Percentiles rank a stretch among this genome's conserved stretches.
These are phyloP conservation scores for Penicillium cinerascens DNA, from an alignment of 495 filamentous ascomycete species.

Conservation along the genomic window DNA sequence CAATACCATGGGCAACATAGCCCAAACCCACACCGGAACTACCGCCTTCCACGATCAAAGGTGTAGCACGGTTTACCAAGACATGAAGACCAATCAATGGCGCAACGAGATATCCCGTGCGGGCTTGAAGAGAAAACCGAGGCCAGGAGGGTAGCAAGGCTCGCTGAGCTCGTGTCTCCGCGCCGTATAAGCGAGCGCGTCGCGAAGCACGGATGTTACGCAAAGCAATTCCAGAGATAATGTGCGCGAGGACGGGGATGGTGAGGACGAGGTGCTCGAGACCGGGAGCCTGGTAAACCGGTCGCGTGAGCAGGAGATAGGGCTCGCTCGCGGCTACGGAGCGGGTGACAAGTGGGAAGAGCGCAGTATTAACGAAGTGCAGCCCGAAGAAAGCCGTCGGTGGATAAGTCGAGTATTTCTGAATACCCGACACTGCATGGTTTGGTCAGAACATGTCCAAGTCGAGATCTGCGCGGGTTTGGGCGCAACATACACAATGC, in stretches of 20 bases:
- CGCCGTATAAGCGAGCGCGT: slow-evolving; percentile 68
- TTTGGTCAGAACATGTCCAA: background rate
- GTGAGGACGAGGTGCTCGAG: slow-evolving; percentile 47
- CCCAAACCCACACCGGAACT: slow-evolving; percentile 75
- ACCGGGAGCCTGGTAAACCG: slow-evolving; percentile 72
- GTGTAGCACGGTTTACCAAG: slow-evolving; percentile 67
- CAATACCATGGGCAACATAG: slow-evolving; percentile 85
- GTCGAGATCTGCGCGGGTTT: background rate
- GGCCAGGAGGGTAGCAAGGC: slow-evolving; percentile 57
- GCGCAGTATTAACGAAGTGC: slow-evolving; percentile 76
- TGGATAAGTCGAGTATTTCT: slow-evolving; percentile 84
- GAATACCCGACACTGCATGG: slow-evolving; percentile 66
- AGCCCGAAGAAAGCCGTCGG: slow-evolving; percentile 73
- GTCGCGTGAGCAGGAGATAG: slow-evolving; percentile 60
- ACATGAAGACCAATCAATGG: slow-evolving; percentile 66
- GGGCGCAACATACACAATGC: slow-evolving; percentile 52
- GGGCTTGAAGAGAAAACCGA: slow-evolving; percentile 57
- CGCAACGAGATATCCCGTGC: slow-evolving; percentile 62
- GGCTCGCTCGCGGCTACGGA: slow-evolving; percentile 51
- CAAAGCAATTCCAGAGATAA: slow-evolving; percentile 67
- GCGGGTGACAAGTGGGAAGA: slow-evolving; percentile 62
- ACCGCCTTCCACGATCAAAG: slow-evolving; percentile 72
- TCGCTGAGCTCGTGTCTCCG: slow-evolving; percentile 42
- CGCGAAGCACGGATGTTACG: slow-evolving; percentile 67
- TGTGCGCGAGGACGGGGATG: slow-evolving; percentile 45